Evolutionary conservation across 495 filamentous ascomycete genomes (phyloP), one percentile per base, ranked within the genome.

Genomic region (Podospora pseudocomata): DNA sequence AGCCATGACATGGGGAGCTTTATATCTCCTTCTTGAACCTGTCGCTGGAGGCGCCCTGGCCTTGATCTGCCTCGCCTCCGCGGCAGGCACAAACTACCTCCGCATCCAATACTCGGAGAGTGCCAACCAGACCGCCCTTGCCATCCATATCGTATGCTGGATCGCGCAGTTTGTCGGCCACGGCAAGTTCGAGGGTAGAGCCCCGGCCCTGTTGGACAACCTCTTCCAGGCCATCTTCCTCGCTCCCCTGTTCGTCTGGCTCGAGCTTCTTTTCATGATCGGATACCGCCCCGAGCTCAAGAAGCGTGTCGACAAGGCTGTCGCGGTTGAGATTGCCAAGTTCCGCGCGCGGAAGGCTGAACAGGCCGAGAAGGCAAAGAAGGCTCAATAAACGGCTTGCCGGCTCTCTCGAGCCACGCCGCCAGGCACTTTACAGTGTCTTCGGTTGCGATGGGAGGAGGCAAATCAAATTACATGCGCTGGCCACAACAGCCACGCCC

Each of bases 221-320:
- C 78, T 97, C 44, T 84, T 94, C 27, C 94, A 97, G 77, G 93
- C 95, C 27, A 74, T 97, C 65, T 89, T 99, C 68, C 84, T 98
- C n/a, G 95, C 95, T 0, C 95, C 95, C n/a, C 88, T 99, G 70
- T 99, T 99, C 74, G 93, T 98, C 34, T 99, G 94, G 91, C 90
- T 99, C 76, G 94, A 99, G 82, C 80, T 96, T 19, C 81, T 99
- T 26, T 99, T 99, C 81, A 88, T 84, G 73, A 88, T 94, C 65
- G 95, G 95, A 5, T 99, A 98, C 79, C 86, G 95, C 27, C 91
- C 90, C 0, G 94, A 94, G 76, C 80, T 99, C 74, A 91, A 92
- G 80, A 83, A 85, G 61, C 85, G 95, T 54, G 85, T 97, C 44
- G 86, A 93, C 63, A 88, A 89, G 70, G 89, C 83, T 30, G 91